These are phyloP conservation scores for Candida labiduridarum DNA, from an alignment of 1,139 yeast genomes.

Conservation along the genomic window DNA sequence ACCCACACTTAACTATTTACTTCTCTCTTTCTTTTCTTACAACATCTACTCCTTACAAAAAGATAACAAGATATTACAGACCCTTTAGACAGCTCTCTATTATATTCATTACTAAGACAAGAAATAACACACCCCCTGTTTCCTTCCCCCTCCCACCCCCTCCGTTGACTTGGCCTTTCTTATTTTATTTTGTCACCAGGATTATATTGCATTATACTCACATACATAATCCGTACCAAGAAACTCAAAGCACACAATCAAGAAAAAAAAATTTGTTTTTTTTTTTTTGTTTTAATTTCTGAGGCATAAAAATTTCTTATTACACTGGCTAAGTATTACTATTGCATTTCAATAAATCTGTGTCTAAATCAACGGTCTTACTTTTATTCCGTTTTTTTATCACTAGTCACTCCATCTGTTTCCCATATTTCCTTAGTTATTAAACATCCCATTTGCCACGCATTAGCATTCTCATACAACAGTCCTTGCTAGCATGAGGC, in stretches of 20 bases:
- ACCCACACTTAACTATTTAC: too few relatives aligned
- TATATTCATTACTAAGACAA: constrained; percentile 2
- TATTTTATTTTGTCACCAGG: background rate
- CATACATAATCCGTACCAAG: background rate
- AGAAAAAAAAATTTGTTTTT: background rate
- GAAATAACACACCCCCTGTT: background rate
- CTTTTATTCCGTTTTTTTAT: too few relatives aligned
- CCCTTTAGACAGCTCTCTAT: background rate
- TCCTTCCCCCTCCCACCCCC: background rate
- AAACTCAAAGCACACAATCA: background rate
- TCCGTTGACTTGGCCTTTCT: background rate
- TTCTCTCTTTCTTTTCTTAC: too few relatives aligned
- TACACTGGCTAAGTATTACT: too few relatives aligned
- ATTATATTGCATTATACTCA: background rate
- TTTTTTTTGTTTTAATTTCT: background rate
- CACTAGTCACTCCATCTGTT: background rate
- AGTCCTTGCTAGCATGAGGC: constrained; percentile 30
- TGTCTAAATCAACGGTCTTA: too few relatives aligned
- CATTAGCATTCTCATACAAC: background rate
- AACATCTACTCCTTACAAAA: too few relatives aligned
- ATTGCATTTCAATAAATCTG: too few relatives aligned
- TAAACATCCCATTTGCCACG: too few relatives aligned
- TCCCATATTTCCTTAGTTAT: background rate
- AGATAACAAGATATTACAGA: background rate
- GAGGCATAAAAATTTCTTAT: too few relatives aligned